Conservation (phyloP, 805 yeast species). For the Cyberlindnera bimundalis region DNA sequence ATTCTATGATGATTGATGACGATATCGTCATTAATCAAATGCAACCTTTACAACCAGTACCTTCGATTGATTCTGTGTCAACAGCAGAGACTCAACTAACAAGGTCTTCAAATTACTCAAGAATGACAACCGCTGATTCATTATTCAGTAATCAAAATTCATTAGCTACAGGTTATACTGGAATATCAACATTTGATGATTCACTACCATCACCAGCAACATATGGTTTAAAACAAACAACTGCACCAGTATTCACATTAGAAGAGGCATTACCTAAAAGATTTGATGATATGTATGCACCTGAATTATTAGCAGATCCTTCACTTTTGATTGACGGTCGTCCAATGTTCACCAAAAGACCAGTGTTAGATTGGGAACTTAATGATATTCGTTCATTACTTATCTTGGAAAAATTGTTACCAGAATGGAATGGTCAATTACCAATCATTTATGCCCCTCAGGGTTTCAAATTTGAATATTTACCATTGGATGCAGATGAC, state of each 20-base stretch:
- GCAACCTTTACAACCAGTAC: slow-evolving; percentile 25
- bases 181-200: slow-evolving; percentile 7
- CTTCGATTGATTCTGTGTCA: slow-evolving; percentile 21
- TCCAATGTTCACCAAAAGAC: slow-evolving; percentile 60
- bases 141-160: slow-evolving; percentile 23
- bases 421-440: slow-evolving; percentile 53
- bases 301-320: slow-evolving; percentile 48
- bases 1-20: slow-evolving; percentile 15
- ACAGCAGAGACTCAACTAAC: slow-evolving; percentile 9
- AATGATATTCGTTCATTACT: slow-evolving; percentile 66
- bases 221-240: slow-evolving; percentile 6
- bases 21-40: slow-evolving; percentile 9
- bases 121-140: slow-evolving; percentile 12
- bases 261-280: slow-evolving; percentile 51
- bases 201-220: slow-evolving; percentile 7
- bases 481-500: slow-evolving; percentile 58
- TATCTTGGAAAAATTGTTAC: slow-evolving; percentile 42
- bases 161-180: slow-evolving; percentile 19
- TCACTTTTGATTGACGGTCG: slow-evolving; percentile 50
- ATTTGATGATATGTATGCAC: slow-evolving; percentile 54
- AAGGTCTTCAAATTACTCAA: slow-evolving; percentile 8
- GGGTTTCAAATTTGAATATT: slow-evolving; percentile 43
- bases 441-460: slow-evolving; percentile 39
- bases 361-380: slow-evolving; percentile 64
- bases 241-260: slow-evolving; percentile 30